Evolutionary conservation across 2,329 filamentous ascomycete species (phyloP).

Genomic region (Cladosporium phlei): DNA sequence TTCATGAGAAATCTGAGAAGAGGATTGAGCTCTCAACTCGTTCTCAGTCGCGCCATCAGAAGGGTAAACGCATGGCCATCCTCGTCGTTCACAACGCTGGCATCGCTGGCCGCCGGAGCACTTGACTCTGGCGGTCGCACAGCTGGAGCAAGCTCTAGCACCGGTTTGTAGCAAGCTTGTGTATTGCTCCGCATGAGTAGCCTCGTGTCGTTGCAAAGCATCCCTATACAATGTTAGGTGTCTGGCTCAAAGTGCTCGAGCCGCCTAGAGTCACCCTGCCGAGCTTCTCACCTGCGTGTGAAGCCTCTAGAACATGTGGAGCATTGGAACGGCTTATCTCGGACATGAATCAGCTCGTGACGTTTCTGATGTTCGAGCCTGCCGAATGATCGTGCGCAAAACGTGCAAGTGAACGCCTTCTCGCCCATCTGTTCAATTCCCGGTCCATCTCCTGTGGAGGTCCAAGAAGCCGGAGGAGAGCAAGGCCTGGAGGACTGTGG

Average conservation of each 20-base stretch:
- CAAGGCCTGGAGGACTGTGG: not conserved
- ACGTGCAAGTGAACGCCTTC: not conserved
- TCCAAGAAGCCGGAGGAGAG: not conserved
- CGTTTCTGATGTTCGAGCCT: constrained; percentile 23
- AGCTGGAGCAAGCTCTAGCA: constrained; percentile 26
- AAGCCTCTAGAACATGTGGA: constrained; percentile 23
- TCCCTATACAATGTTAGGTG: constrained; percentile 21
- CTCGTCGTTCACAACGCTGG: constrained; percentile 19
- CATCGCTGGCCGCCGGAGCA: constrained; percentile 29
- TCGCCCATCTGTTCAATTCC: not conserved
- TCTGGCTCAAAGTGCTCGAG: no score
- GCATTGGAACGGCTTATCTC: constrained; percentile 22
- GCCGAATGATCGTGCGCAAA: not conserved
- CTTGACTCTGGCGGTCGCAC: constrained; percentile 26
- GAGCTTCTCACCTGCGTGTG: constrained; percentile 18
- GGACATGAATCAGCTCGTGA: constrained; percentile 24
- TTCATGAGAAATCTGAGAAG: not conserved
- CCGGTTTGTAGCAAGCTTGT: constrained; percentile 20
- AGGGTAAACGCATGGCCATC: not conserved
- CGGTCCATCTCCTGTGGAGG: not conserved
- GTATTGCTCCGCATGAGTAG: constrained; percentile 19
- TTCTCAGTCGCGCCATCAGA: not conserved
- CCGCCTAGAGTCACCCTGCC: not conserved
- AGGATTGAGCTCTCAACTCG: not conserved
- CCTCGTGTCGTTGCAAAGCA: constrained; percentile 25